Evolutionary conservation across 73 alveolate species (phyloP).

Genomic region (Paramecium caudatum): DNA sequence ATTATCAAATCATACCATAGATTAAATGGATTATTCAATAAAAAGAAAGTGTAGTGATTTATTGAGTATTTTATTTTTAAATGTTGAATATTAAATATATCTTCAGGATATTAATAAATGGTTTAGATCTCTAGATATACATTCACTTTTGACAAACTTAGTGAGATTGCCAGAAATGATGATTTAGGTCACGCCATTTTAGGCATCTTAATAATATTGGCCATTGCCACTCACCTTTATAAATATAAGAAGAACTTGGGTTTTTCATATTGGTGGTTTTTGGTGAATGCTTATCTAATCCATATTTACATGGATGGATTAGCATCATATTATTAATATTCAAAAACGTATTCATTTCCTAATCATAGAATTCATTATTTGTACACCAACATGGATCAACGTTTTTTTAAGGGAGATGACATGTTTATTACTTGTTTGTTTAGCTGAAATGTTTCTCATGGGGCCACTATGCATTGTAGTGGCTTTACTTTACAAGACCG

Average conservation of each 20-base stretch:
- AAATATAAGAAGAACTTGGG: constrained; percentile 1
- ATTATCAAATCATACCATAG: not conserved
- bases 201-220: not conserved
- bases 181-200: constrained; percentile 6
- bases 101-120: no score
- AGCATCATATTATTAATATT: not conserved
- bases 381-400: no score
- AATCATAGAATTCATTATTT: no score
- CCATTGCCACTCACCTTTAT: constrained; percentile 5
- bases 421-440: no score
- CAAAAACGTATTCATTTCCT: constrained; percentile 3
- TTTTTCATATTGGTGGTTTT: constrained; percentile 59
- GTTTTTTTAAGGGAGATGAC: no score
- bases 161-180: not conserved
- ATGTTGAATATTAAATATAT: no score
- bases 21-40: no score
- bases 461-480: not conserved
- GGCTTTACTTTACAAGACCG: not conserved
- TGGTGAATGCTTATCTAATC: constrained; percentile 18
- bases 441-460: not conserved
- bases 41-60: no score
- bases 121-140: constrained; percentile 16
- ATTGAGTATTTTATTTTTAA: no score
- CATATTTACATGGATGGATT: constrained; percentile 38
- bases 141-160: constrained; percentile 23